Percentiles rank a stretch among this genome's conserved stretches.
Conservation (phyloP, 257 asterid species). For the Rauvolfia tetraphylla region DNA sequence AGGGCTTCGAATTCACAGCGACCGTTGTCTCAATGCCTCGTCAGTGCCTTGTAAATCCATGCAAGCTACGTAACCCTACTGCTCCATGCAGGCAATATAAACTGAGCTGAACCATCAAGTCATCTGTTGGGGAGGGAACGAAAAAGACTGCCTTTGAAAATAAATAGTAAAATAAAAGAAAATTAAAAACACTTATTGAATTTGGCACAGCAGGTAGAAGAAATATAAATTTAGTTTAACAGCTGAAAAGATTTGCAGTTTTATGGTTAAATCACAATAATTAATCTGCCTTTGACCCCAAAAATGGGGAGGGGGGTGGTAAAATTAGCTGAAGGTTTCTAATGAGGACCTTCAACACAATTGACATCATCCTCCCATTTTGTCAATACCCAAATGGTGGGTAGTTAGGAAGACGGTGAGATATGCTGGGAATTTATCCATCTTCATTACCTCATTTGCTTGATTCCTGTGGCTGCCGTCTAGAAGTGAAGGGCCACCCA, state of each 20-base stretch:
- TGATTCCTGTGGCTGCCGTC: conserved; percentile 3
- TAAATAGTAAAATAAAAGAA: neutral
- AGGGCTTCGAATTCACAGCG: neutral
- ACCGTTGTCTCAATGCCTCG: neutral
- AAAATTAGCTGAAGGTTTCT: neutral
- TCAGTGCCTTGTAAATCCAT: neutral
- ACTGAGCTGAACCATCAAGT: neutral
- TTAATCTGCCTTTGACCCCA: neutral
- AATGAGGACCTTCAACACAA: neutral
- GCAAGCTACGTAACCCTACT: neutral
- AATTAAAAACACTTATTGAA: neutral
- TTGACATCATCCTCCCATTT: conserved; percentile 2
- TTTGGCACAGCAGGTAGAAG: no score
- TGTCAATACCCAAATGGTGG: neutral
- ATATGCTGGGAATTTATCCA: conserved; percentile 9
- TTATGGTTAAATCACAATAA: neutral
- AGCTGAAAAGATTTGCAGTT: no score
- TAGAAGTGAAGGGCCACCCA: neutral
- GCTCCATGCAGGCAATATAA: conserved; percentile 1
- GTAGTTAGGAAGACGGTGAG: conserved; percentile 18
- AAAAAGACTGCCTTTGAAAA: neutral
- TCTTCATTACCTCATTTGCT: conserved; percentile 14
- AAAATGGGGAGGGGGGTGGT: neutral
- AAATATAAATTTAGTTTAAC: neutral
- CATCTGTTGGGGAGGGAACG: neutral